Evolutionary conservation across 139 green algal species (phyloP).

Genomic region (Gonium pectorale): DNA sequence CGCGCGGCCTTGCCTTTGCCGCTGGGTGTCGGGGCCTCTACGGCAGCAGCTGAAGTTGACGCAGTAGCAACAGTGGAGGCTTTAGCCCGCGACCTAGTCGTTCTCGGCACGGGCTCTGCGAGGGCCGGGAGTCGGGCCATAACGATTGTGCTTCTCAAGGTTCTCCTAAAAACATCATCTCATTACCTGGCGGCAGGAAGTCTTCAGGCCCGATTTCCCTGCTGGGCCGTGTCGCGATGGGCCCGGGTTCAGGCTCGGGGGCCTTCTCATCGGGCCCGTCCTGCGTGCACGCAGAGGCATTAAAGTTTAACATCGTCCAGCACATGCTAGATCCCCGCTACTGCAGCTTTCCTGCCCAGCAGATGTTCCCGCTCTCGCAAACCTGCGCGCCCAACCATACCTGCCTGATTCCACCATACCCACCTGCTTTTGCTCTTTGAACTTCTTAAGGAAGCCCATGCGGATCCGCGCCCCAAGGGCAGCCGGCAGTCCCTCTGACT

Average conservation of each 20-base stretch:
- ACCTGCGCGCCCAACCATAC: too few relatives aligned
- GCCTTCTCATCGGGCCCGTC: slow-evolving; percentile 26
- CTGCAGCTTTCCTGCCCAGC: too few relatives aligned
- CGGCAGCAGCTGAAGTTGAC: not conserved
- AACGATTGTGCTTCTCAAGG: too few relatives aligned
- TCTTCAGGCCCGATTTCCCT: slow-evolving; percentile 44
- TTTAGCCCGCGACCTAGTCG: slow-evolving; percentile 18
- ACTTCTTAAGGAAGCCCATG: slow-evolving; percentile 44
- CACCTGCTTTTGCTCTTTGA: slow-evolving; percentile 48
- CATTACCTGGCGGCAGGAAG: slow-evolving; percentile 40
- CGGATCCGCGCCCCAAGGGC: too few relatives aligned
- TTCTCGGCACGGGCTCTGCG: slow-evolving; percentile 32
- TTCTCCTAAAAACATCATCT: too few relatives aligned
- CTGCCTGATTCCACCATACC: too few relatives aligned
- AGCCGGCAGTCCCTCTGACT: too few relatives aligned
- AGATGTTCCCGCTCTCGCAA: too few relatives aligned
- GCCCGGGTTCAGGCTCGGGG: not conserved
- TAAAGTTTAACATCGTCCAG: too few relatives aligned
- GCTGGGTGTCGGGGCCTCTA: not conserved
- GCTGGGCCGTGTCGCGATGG: slow-evolving; percentile 3
- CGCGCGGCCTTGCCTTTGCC: not conserved
- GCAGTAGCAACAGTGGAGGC: not conserved
- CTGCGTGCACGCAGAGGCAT: too few relatives aligned
- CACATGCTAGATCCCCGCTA: too few relatives aligned
- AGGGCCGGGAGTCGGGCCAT: too few relatives aligned